Conservation (phyloP, 2,329 filamentous ascomycete genomes). For the Alternaria hordeiaustralica region DNA sequence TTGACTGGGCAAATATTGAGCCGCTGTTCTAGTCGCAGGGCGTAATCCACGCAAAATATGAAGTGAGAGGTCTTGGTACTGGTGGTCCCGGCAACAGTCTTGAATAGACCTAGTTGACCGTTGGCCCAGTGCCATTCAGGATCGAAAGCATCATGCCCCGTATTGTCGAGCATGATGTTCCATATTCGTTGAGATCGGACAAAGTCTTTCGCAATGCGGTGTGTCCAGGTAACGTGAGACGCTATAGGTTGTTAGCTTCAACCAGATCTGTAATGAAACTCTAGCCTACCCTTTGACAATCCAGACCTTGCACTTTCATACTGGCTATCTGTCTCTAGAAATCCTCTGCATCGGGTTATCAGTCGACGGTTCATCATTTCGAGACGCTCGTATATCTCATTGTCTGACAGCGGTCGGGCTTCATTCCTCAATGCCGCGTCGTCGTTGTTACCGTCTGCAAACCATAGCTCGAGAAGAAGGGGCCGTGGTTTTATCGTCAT, state of each 20-base stretch:
- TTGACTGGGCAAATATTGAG: background rate
- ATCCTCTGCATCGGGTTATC: background rate
- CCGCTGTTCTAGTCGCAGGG: background rate
- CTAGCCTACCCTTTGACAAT: background rate
- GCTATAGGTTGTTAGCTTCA: background rate
- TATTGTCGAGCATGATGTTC: background rate
- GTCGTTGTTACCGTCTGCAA: background rate
- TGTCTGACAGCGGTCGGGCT: background rate
- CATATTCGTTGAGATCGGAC: background rate
- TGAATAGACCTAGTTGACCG: background rate
- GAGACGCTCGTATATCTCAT: background rate
- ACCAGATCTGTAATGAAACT: background rate
- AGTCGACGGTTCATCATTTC: background rate
- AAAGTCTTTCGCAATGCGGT: constrained; percentile 23
- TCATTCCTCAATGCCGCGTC: background rate
- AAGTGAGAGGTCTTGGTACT: background rate
- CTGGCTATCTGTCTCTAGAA: background rate
- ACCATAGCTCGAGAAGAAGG: constrained; percentile 2
- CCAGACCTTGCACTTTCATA: accelerated
- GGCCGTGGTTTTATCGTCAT: background rate
- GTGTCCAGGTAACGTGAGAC: constrained; percentile 9
- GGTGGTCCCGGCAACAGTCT: background rate
- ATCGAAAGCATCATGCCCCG: background rate
- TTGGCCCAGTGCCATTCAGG: constrained; percentile 4
- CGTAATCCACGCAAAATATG: background rate